phyloP scores from a whole-genome alignment of 495 filamentous ascomycete species.

The Clohesyomyces aquaticus region DNA sequence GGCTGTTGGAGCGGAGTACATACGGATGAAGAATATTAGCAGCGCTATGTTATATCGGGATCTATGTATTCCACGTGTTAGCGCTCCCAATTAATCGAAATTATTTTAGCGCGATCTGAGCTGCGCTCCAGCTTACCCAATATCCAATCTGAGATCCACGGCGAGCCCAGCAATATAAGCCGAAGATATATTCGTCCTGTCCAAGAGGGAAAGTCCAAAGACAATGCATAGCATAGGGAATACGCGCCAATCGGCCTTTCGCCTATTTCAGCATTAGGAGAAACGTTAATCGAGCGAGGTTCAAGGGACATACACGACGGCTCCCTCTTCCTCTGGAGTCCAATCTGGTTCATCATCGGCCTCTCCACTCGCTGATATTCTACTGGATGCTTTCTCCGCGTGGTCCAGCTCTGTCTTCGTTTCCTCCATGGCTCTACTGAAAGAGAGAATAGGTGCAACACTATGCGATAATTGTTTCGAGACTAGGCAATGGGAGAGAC shows the following conservation, averaged over 20 bases:
- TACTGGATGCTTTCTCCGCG: neutral
- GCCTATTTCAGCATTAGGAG: neutral
- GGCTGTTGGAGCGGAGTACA: neutral
- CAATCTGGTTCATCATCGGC: neutral
- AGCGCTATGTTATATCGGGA: conserved; percentile 22
- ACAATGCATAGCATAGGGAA: conserved; percentile 27
- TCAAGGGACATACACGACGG: conserved; percentile 6
- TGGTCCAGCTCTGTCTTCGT: neutral
- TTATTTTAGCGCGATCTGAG: too few relatives aligned
- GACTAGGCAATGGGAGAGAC: neutral
- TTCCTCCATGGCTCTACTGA: neutral
- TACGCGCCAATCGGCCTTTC: conserved; percentile 16
- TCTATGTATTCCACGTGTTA: neutral
- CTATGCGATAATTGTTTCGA: neutral
- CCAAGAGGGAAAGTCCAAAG: conserved; percentile 20
- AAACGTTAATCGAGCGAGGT: neutral
- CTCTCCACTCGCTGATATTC: neutral
- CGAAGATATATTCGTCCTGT: conserved; percentile 20
- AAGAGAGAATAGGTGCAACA: neutral
- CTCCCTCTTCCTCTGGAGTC: conserved; percentile 16
- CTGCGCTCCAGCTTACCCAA: neutral
- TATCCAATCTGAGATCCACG: conserved; percentile 2
- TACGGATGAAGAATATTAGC: conserved; percentile 18
- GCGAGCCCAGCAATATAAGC: conserved; percentile 21
- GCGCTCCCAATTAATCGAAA: too few relatives aligned